phyloP scores from a whole-genome alignment of 768 basidiomycete genomes.

The Termitomyces sp. region DNA sequence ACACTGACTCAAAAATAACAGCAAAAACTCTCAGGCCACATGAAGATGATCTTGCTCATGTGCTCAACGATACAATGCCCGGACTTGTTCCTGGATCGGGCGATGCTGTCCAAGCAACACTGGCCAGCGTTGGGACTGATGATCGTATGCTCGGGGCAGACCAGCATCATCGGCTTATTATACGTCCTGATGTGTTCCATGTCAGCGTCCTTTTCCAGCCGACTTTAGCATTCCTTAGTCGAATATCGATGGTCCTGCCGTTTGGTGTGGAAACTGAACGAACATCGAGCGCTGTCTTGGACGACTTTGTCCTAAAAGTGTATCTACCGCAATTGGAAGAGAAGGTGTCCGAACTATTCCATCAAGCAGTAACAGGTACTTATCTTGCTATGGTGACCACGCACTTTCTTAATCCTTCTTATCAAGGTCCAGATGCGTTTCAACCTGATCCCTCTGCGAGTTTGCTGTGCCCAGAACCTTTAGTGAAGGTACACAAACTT shows the following conservation, averaged over 20 bases:
- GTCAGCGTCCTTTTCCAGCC: conserved; percentile 94
- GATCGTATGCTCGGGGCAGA: conserved; percentile 71
- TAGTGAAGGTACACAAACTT: conserved; percentile 62
- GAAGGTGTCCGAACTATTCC: conserved; percentile 84
- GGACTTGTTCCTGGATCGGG: conserved; percentile 81
- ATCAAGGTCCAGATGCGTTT: conserved; percentile 79
- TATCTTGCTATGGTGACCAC: not conserved
- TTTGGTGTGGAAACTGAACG: conserved; percentile 63
- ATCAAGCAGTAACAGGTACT: conserved; percentile 75
- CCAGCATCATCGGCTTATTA: conserved; percentile 80
- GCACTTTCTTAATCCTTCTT: not conserved
- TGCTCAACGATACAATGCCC: conserved; percentile 89
- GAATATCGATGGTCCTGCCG: conserved; percentile 69
- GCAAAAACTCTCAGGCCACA: conserved; percentile 66
- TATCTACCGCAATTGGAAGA: conserved; percentile 96
- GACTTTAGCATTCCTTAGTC: conserved; percentile 78
- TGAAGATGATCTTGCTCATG: conserved; percentile 81
- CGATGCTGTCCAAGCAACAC: conserved; percentile 56
- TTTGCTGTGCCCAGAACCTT: conserved; percentile 64
- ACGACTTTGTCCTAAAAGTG: conserved; percentile 90
- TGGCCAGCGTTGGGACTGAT: conserved; percentile 62
- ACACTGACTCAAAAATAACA: conserved; percentile 77
- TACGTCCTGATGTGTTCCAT: conserved; percentile 91
- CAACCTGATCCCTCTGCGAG: conserved; percentile 71
- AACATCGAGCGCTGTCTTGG: conserved; percentile 70